A percentile compares a stretch with the other conserved stretches of the same genome.
phyloP scores from a whole-genome alignment of 441 rosid genomes.

The Erysimum cheiri region DNA sequence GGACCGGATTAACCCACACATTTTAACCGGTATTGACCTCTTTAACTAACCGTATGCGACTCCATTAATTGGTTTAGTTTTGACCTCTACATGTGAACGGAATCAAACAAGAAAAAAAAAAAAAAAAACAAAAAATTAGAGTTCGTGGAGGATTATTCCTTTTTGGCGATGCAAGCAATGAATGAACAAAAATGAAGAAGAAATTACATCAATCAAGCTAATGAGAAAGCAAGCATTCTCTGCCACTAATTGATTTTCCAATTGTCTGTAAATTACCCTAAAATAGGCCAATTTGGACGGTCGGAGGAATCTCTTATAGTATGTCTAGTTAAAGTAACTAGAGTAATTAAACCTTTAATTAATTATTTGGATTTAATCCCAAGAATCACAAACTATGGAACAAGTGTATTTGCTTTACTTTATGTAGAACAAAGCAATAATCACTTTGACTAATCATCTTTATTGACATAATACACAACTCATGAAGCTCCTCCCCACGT shows the following conservation, averaged over 20 bases:
- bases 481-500: slow-evolving; percentile 32
- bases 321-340: slow-evolving; percentile 26
- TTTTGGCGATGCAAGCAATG: slow-evolving; percentile 3
- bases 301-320: slow-evolving; percentile 25
- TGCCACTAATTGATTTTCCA: slow-evolving; percentile 24
- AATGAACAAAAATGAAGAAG: neutral
- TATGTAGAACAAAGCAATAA: slow-evolving; percentile 22
- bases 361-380: neutral
- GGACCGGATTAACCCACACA: neutral
- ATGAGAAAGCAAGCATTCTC: slow-evolving; percentile 35
- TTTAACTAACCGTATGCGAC: neutral
- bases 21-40: neutral
- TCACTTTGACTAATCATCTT: slow-evolving; percentile 31
- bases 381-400: slow-evolving; percentile 23
- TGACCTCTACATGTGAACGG: neutral
- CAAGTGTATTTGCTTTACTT: slow-evolving; percentile 11
- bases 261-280: slow-evolving; percentile 21
- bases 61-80: neutral
- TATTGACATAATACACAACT: slow-evolving; percentile 25
- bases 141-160: neutral
- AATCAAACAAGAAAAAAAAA: neutral
- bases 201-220: slow-evolving; percentile 6
- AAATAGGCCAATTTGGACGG: slow-evolving; percentile 24
- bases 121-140: too few species aligned
- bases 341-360: slow-evolving; percentile 3